Conservation (phyloP, 2,329 filamentous ascomycete genomes). For the Diatrype stigma region DNA sequence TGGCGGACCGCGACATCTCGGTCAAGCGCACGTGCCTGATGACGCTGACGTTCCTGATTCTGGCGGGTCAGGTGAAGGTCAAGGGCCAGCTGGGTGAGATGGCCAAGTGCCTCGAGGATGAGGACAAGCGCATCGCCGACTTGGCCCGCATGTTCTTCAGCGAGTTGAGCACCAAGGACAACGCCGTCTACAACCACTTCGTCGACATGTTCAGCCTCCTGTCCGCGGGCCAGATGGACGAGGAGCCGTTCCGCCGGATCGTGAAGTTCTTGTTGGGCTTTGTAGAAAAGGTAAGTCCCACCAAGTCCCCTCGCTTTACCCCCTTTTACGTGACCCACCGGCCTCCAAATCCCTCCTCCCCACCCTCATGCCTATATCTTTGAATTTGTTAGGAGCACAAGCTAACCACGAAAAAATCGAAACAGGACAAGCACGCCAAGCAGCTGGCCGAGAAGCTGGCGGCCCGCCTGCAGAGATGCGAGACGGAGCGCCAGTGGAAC, state of each 20-base stretch:
- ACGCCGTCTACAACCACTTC: constrained; percentile 98
- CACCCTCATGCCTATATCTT: neutral
- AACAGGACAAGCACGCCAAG: constrained; percentile 91
- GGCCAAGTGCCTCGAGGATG: constrained; percentile 97
- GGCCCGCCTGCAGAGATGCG: constrained; percentile 76
- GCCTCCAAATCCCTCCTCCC: too few relatives aligned
- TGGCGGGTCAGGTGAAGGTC: constrained; percentile 97
- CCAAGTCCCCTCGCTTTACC: neutral
- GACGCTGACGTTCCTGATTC: constrained; percentile 95
- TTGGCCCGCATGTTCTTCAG: constrained; percentile 98
- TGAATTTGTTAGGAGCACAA: constrained; percentile 9
- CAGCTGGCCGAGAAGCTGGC: constrained; percentile 91
- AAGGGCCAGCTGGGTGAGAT: constrained; percentile 98
- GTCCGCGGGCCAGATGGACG: constrained; percentile 78
- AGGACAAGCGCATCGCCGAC: constrained; percentile 91
- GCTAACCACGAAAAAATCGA: constrained; percentile 2
- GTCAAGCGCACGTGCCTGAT: constrained; percentile 98
- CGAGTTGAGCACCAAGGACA: constrained; percentile 95
- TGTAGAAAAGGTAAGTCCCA: constrained; percentile 73
- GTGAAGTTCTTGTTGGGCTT: constrained; percentile 92
- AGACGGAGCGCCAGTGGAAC: constrained; percentile 94
- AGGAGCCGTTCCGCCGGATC: constrained; percentile 81
- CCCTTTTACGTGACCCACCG: too few relatives aligned
- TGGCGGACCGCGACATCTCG: constrained; percentile 82
- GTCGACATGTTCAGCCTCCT: constrained; percentile 97